phyloP scores from a whole-genome alignment of 2,329 filamentous ascomycete genomes.

The Hypoxylon sp. region DNA sequence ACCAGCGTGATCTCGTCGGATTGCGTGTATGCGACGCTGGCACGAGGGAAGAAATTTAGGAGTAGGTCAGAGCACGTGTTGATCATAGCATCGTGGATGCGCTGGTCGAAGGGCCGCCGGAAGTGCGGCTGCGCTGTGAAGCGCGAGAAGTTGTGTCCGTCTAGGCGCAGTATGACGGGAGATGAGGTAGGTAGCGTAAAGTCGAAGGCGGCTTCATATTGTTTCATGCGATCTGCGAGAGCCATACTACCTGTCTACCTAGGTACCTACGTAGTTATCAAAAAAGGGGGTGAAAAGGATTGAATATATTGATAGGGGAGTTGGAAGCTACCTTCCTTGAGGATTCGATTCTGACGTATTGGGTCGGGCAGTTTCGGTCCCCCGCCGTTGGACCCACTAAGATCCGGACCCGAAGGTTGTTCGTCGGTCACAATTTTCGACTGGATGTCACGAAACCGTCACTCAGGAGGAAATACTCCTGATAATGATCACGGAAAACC shows the following conservation, averaged over 20 bases:
- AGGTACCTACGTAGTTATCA: background rate
- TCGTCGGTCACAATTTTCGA: conserved; percentile 1
- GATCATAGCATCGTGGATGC: conserved; percentile 33
- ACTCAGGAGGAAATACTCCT: background rate
- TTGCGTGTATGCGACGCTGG: conserved; percentile 38
- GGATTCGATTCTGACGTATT: background rate
- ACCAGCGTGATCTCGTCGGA: conserved; percentile 38
- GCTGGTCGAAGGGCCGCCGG: conserved; percentile 28
- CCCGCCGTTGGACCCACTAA: conserved; percentile 25
- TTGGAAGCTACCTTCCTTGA: background rate
- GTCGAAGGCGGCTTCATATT: conserved; percentile 32
- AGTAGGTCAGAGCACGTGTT: conserved; percentile 32
- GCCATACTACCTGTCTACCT: conserved; percentile 6
- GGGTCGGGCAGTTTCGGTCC: conserved; percentile 10
- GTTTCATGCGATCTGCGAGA: conserved; percentile 37
- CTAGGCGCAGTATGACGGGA: conserved; percentile 29
- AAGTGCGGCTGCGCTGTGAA: conserved; percentile 24
- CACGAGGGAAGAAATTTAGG: conserved; percentile 24
- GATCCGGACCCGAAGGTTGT: conserved; percentile 17
- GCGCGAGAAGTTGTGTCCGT: conserved; percentile 34
- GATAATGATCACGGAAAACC: background rate
- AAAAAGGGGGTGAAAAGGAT: background rate
- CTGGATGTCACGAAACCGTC: background rate
- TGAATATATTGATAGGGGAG: background rate
- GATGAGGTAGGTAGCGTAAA: conserved; percentile 25